Conservation (phyloP, 140 eudicot genomes). For the Flaveria floridana region DNA sequence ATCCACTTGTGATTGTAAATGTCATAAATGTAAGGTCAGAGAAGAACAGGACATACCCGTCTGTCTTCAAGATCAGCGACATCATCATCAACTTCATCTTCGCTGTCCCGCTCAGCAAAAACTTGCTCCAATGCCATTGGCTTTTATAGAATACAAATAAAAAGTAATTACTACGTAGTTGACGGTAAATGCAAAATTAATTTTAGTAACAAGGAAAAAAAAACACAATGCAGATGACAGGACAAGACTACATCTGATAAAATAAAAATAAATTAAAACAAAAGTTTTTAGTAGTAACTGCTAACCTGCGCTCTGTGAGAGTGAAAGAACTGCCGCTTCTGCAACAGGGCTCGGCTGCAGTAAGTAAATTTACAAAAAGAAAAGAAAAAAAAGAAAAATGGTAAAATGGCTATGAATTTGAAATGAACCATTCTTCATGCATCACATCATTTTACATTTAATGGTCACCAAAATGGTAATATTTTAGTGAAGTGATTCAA, state of each 20-base stretch:
- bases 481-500: not conserved
- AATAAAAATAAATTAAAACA: not conserved
- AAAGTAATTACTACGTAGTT: conserved; percentile 6
- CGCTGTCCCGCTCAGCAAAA: conserved; percentile 77
- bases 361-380: not conserved
- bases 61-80: conserved; percentile 88
- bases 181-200: not conserved
- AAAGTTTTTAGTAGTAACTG: not conserved
- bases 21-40: conserved; percentile 12
- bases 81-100: conserved; percentile 91
- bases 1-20: not conserved
- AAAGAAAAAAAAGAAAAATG: not conserved
- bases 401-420: conserved; percentile 7
- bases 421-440: conserved; percentile 4
- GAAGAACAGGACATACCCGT: conserved; percentile 49
- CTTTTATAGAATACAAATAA: conserved; percentile 33
- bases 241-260: conserved; percentile 1
- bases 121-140: conserved; percentile 87
- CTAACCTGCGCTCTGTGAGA: conserved; percentile 98
- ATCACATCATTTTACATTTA: conserved; percentile 8
- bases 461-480: conserved; percentile 13
- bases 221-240: conserved; percentile 2
- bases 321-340: conserved; percentile 91
- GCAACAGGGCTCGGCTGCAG: conserved; percentile 77
- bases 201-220: not conserved